Percentiles rank a stretch among this genome's conserved stretches.
Evolutionary conservation across 441 rosid genomes (phyloP).

Genomic region (Gossypium laxum): DNA sequence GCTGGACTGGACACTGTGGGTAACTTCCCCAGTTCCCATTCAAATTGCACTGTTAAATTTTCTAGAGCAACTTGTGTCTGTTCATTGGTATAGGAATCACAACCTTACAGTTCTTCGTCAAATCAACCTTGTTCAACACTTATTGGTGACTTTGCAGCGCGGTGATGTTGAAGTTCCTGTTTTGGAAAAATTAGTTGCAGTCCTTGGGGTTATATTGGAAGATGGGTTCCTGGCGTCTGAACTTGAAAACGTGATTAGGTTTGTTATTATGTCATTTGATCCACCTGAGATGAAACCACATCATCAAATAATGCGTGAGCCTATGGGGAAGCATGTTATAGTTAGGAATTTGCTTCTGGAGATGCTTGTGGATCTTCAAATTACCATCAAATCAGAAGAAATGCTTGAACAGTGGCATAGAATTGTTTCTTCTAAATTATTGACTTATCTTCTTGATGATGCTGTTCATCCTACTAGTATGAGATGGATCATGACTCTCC

Average conservation of each 20-base stretch:
- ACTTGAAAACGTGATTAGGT: conserved; percentile 88
- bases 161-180: conserved; percentile 99
- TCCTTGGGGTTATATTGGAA: conserved; percentile 96
- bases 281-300: conserved; percentile 81
- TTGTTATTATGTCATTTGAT: conserved; percentile 96
- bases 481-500: conserved; percentile 99
- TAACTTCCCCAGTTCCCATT: conserved; percentile 75
- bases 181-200: conserved; percentile 86
- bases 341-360: conserved; percentile 97
- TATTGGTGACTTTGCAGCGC: conserved; percentile 89
- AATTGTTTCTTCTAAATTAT: conserved; percentile 90
- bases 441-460: conserved; percentile 94
- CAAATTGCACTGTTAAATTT: conserved; percentile 91
- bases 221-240: conserved; percentile 93
- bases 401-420: conserved; percentile 99
- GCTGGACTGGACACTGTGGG: conserved; percentile 99
- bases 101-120: conserved; percentile 89
- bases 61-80: conserved; percentile 96
- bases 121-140: conserved; percentile 91
- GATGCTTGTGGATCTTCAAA: conserved; percentile 98
- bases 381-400: conserved; percentile 93
- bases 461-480: conserved; percentile 99
- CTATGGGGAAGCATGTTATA: conserved; percentile 96
- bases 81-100: conserved; percentile 99
- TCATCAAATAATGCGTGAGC: conserved; percentile 61